A percentile compares a stretch with the other conserved stretches of the same genome.
These are phyloP conservation scores for Pestalotiopsis sp. DNA, from an alignment of 2,329 filamentous ascomycete genomes.

Conservation along the genomic window DNA sequence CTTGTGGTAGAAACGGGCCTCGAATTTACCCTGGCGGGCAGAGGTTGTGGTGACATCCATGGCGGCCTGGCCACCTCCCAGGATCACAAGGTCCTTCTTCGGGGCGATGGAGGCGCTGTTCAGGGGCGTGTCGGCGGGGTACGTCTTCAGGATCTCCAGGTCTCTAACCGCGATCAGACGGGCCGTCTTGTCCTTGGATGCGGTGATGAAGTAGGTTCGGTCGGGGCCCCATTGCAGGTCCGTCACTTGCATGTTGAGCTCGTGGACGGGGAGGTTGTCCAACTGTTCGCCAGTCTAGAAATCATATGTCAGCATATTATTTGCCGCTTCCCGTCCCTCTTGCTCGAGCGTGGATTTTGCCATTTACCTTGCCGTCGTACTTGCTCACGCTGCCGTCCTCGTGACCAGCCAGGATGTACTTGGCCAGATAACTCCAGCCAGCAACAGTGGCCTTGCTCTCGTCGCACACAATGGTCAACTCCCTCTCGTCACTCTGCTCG, in stretches of 20 bases:
- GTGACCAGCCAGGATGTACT: slow-evolving; percentile 97
- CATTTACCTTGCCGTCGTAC: slow-evolving; percentile 84
- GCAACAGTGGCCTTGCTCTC: slow-evolving; percentile 97
- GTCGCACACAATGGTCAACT: slow-evolving; percentile 86
- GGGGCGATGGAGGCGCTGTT: slow-evolving; percentile 94
- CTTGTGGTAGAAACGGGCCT: slow-evolving; percentile 99
- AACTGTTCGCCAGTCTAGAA: slow-evolving; percentile 75
- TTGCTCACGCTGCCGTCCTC: slow-evolving; percentile 92
- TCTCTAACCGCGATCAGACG: slow-evolving; percentile 83
- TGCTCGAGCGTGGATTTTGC: neutral
- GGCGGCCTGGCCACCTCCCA: slow-evolving; percentile 96
- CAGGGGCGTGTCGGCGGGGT: slow-evolving; percentile 87
- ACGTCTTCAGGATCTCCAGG: slow-evolving; percentile 92
- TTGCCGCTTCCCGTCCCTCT: neutral
- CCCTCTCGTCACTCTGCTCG: slow-evolving; percentile 82
- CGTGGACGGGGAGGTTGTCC: slow-evolving; percentile 82
- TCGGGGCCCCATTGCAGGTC: slow-evolving; percentile 95
- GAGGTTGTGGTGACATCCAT: slow-evolving; percentile 98
- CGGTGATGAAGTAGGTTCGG: slow-evolving; percentile 97
- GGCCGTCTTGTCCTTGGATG: slow-evolving; percentile 96
- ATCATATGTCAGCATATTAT: slow-evolving; percentile 18
- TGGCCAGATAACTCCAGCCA: slow-evolving; percentile 90
- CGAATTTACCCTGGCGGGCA: slow-evolving; percentile 96
- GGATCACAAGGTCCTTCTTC: slow-evolving; percentile 97
- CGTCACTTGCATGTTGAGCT: slow-evolving; percentile 79